Evolutionary conservation across 257 asterid genomes (phyloP).

Genomic region (Gentiana dahurica): DNA sequence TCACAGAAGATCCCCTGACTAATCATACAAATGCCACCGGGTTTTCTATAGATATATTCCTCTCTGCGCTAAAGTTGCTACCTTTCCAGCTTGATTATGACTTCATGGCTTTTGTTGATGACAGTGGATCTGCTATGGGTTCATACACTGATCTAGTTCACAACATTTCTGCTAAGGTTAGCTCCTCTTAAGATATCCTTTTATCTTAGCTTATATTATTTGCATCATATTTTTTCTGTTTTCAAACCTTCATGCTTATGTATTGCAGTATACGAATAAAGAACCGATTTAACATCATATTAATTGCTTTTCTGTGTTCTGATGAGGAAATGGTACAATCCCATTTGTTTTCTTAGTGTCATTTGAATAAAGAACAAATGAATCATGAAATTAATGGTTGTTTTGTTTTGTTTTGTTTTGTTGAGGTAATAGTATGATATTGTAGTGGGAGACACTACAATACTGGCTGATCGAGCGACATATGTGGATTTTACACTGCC

Average conservation of each 20-base stretch:
- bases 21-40: slow-evolving; percentile 23
- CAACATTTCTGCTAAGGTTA: neutral
- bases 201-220: too few relatives aligned
- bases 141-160: slow-evolving; percentile 14
- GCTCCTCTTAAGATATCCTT: slow-evolving; percentile 14
- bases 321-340: neutral
- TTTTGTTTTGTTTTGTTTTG: neutral
- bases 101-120: slow-evolving; percentile 13
- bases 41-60: slow-evolving; percentile 25
- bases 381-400: neutral
- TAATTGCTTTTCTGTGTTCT: too few relatives aligned
- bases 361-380: neutral
- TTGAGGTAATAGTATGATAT: slow-evolving; percentile 25
- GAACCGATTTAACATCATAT: too few relatives aligned
- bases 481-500: slow-evolving; percentile 43
- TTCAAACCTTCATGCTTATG: too few relatives aligned
- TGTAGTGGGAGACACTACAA: slow-evolving; percentile 51
- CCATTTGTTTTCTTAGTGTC: neutral
- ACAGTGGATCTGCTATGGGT: slow-evolving; percentile 12
- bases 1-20: slow-evolving; percentile 21
- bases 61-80: slow-evolving; percentile 12
- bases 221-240: too few relatives aligned
- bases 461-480: slow-evolving; percentile 35
- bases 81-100: slow-evolving; percentile 25
- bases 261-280: too few relatives aligned